Conservation (phyloP, 2,329 filamentous ascomycete genomes). For the Fusarium metavorans region DNA sequence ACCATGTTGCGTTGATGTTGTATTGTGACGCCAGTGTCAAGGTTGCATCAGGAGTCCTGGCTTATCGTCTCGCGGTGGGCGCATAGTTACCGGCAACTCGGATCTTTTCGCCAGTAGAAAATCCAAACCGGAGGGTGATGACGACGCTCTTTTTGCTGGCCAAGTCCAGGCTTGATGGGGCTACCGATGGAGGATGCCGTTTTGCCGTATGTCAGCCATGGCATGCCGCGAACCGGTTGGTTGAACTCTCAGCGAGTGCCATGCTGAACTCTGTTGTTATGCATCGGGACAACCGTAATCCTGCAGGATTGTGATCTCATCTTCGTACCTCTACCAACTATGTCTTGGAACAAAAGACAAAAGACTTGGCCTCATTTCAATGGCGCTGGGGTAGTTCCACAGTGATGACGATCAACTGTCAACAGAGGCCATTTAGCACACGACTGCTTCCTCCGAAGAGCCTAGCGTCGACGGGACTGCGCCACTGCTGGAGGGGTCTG, state of each 20-base stretch:
- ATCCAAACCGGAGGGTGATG: conserved; percentile 10
- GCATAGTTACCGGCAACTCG: background rate
- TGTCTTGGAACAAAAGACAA: background rate
- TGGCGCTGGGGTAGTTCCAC: conserved; percentile 17
- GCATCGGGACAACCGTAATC: background rate
- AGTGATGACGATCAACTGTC: conserved; percentile 6
- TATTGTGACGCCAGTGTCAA: background rate
- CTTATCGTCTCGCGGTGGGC: background rate
- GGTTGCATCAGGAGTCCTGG: background rate
- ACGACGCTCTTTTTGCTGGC: conserved; percentile 17
- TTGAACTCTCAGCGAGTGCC: background rate
- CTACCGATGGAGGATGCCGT: conserved; percentile 6
- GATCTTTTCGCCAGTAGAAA: background rate
- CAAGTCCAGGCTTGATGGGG: conserved; percentile 11
- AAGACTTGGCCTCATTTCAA: conserved; percentile 35
- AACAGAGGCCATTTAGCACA: conserved; percentile 21
- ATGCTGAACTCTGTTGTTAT: background rate
- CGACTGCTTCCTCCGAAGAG: conserved; percentile 22
- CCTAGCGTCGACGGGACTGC: conserved; percentile 21
- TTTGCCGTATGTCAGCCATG: background rate
- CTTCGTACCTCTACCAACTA: background rate
- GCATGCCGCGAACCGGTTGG: background rate
- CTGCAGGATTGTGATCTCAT: background rate
- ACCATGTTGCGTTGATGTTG: background rate
- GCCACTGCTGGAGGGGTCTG: conserved; percentile 8